phyloP scores from a whole-genome alignment of 768 basidiomycete species.

The Cubamyces lactineus region DNA sequence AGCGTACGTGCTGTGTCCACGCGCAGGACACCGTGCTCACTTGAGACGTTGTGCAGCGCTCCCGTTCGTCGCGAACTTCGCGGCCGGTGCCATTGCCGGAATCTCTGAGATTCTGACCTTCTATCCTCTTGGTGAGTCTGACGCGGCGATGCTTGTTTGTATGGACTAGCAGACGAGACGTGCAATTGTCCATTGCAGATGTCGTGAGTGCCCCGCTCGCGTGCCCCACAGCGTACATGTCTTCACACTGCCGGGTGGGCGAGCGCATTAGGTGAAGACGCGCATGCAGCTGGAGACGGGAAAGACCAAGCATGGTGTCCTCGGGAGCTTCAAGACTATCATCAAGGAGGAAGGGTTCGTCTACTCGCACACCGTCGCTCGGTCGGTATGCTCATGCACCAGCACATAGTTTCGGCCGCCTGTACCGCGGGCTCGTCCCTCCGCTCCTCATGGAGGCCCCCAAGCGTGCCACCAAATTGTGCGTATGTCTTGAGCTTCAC shows the following conservation, averaged over 20 bases:
- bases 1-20: not conserved
- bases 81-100: slow-evolving; percentile 95
- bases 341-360: slow-evolving; percentile 88
- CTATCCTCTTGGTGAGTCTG: slow-evolving; percentile 84
- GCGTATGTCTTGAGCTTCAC: slow-evolving; percentile 33
- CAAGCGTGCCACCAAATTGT: slow-evolving; percentile 97
- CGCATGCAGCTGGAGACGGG: slow-evolving; percentile 97
- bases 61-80: slow-evolving; percentile 87
- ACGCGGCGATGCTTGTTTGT: not conserved
- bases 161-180: not conserved
- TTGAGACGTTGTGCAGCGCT: slow-evolving; percentile 53
- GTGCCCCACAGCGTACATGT: not conserved
- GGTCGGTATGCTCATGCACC: slow-evolving; percentile 5
- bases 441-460: slow-evolving; percentile 96
- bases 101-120: slow-evolving; percentile 83
- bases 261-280: slow-evolving; percentile 79
- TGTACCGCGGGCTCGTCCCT: slow-evolving; percentile 96
- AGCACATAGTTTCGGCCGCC: slow-evolving; percentile 61
- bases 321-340: slow-evolving; percentile 83
- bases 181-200: slow-evolving; percentile 50
- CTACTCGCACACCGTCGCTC: not conserved
- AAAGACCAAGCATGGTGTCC: slow-evolving; percentile 71
- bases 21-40: not conserved
- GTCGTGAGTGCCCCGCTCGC: slow-evolving; percentile 60
- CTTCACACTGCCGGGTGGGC: slow-evolving; percentile 18